Conservation (phyloP, 805 yeast genomes). For the Metschnikowia proteae region DNA sequence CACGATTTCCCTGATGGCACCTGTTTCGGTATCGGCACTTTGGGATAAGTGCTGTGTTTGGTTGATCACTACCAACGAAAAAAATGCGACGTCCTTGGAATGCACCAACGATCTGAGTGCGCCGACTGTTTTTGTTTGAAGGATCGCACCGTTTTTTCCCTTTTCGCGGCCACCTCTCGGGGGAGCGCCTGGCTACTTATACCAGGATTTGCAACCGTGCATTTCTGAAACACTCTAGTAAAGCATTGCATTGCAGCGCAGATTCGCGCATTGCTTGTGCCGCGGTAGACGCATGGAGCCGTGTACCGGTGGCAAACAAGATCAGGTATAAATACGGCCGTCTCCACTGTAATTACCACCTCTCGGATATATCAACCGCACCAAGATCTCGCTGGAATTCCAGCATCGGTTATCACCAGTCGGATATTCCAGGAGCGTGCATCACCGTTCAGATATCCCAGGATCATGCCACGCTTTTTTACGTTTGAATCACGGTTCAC, state of each 20-base stretch:
- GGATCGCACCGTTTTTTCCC: neutral
- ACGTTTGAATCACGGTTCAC: too few relatives aligned
- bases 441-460: too few relatives aligned
- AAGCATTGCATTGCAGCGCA: neutral
- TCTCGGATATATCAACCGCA: too few relatives aligned
- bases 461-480: too few relatives aligned
- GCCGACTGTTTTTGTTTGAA: neutral
- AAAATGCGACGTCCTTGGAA: constrained; percentile 2
- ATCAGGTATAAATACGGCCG: neutral
- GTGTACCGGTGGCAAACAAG: neutral
- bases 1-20: neutral
- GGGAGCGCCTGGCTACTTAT: neutral
- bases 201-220: constrained; percentile 1
- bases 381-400: too few relatives aligned
- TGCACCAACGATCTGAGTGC: constrained; percentile 1
- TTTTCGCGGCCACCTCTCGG: neutral
- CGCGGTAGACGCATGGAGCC: neutral
- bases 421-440: too few relatives aligned
- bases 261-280: neutral
- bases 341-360: neutral
- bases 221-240: neutral
- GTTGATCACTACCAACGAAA: neutral
- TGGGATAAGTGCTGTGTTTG: neutral
- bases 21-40: too few relatives aligned
- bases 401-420: too few relatives aligned